Evolutionary conservation across 2,329 filamentous ascomycete species (phyloP).

Genomic region (Ceratocystis diversiconidia): DNA sequence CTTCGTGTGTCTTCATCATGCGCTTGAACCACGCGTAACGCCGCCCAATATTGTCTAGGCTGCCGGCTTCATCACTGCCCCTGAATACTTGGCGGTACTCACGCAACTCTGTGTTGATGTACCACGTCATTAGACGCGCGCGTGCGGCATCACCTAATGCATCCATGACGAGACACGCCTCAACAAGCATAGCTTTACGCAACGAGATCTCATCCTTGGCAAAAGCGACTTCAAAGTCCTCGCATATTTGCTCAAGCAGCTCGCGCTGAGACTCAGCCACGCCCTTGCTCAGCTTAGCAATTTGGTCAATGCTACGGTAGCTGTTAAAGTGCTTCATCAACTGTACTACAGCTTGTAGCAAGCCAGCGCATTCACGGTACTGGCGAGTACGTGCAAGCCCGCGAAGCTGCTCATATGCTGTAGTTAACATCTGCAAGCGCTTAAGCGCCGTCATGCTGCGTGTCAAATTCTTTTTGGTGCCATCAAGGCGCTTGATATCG

Average conservation of each 20-base stretch:
- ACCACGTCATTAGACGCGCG: constrained; percentile 78
- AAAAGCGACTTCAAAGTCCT: constrained; percentile 94
- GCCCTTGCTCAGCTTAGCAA: constrained; percentile 80
- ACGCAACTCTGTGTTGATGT: constrained; percentile 89
- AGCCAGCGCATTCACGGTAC: constrained; percentile 85
- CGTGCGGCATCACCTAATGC: constrained; percentile 79
- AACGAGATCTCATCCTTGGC: constrained; percentile 68
- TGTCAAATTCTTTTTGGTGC: constrained; percentile 91
- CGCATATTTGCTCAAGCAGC: constrained; percentile 91
- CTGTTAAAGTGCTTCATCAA: constrained; percentile 98
- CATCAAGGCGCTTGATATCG: constrained; percentile 93
- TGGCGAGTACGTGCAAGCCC: constrained; percentile 72
- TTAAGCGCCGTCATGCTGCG: constrained; percentile 97
- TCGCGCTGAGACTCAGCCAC: constrained; percentile 89
- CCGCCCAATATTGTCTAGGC: constrained; percentile 87
- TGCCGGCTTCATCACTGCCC: constrained; percentile 91
- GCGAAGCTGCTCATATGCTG: constrained; percentile 91
- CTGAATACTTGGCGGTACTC: constrained; percentile 94
- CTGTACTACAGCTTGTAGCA: constrained; percentile 89
- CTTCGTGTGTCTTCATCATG: constrained; percentile 90
- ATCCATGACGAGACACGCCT: constrained; percentile 89
- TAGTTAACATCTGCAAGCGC: constrained; percentile 94
- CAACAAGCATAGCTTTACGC: constrained; percentile 56
- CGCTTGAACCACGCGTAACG: constrained; percentile 94
- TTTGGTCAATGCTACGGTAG: constrained; percentile 95